These are phyloP conservation scores for Amauroascus niger DNA, from an alignment of 2,329 filamentous ascomycete genomes.

Conservation along the genomic window DNA sequence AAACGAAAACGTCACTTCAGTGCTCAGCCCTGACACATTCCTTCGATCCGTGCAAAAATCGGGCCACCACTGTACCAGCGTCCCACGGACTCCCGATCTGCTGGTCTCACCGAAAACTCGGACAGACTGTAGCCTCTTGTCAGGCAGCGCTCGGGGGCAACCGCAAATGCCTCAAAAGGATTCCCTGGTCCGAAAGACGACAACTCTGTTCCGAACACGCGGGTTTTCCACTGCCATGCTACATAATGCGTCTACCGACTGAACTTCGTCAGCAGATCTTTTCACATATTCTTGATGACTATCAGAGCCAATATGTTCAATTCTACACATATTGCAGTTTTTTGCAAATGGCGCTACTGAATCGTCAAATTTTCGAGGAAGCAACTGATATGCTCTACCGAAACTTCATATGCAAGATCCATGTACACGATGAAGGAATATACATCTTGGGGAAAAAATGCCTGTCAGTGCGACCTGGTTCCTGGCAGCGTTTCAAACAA, in stretches of 20 bases:
- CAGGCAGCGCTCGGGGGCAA: slow-evolving; percentile 10
- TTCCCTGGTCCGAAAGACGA: slow-evolving; percentile 15
- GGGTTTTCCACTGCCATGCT: slow-evolving; percentile 11
- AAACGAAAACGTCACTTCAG: not conserved
- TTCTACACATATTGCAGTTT: slow-evolving; percentile 10
- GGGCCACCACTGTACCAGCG: not conserved
- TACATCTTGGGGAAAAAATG: slow-evolving; percentile 11
- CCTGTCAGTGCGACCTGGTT: slow-evolving; percentile 11
- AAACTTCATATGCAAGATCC: slow-evolving; percentile 10
- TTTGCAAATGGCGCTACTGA: slow-evolving; percentile 7
- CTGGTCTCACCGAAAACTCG: slow-evolving; percentile 8
- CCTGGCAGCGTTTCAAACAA: slow-evolving; percentile 12
- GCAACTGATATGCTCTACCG: slow-evolving; percentile 11
- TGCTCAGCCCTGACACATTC: slow-evolving; percentile 13
- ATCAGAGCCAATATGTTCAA: slow-evolving; percentile 6
- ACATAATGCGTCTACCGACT: slow-evolving; percentile 13
- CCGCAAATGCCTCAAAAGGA: slow-evolving; percentile 15
- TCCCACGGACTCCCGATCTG: slow-evolving; percentile 4
- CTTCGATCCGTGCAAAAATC: slow-evolving; percentile 12
- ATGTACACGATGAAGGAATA: not conserved
- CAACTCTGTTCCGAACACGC: slow-evolving; percentile 14
- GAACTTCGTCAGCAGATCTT: slow-evolving; percentile 15
- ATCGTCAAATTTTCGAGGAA: slow-evolving; percentile 13
- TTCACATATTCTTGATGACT: slow-evolving; percentile 12
- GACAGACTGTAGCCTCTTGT: slow-evolving; percentile 7